Base-by-base conservation (phyloP, 1,139 yeast genomes). In the Geotrichum reessii region DNA sequence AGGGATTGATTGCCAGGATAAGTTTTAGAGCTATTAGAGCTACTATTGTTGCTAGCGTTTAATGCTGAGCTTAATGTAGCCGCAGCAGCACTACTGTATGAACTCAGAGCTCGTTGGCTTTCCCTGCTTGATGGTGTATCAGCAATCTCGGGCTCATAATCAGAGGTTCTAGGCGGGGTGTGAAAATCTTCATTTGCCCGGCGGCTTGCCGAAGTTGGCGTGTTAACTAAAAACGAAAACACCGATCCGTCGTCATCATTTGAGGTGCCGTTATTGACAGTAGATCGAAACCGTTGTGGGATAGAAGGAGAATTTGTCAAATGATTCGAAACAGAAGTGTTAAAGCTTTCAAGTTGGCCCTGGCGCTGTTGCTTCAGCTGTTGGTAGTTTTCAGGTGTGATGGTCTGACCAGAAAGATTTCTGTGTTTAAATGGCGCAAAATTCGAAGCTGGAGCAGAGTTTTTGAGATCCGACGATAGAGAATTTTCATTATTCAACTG, bases 241-340 rank as follows among this genome's bases (percentile, higher is more conserved):
- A 56, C 58, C 12, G 58, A 56, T 24, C 58, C 58, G 9, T 56
- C 58, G 46, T 56, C 58, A 22, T 56, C 58, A 25, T 27, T 37
- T 2, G 49, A 7, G n/a, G 31, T 37, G 17, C 31, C 46, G 31
- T 31, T 7, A 7, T 11, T 42, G 21, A 28, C 27, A n/a, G 50
- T 12, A 46, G 25, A 21, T 2, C 28, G 50, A 17, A 52, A 33
- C 14, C 50, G 25, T 3, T 24, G 46, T 19, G 50, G 55, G 7
- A 25, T 25, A 25, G 28, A 25, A 4, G 28, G 55, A 1, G 55
- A 52, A 21, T 22, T 28, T 12, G 14, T 46, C 7, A 9, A 14
- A 14, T 33, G 28, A 9, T 9, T 19, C 6, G 25, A 24, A 9
- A 28, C 21, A 24, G 25, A 27, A 24, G 46, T 17, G 14, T 37